phyloP scores from a whole-genome alignment of 257 asterid genomes.

The Fraxinus pennsylvanica region DNA sequence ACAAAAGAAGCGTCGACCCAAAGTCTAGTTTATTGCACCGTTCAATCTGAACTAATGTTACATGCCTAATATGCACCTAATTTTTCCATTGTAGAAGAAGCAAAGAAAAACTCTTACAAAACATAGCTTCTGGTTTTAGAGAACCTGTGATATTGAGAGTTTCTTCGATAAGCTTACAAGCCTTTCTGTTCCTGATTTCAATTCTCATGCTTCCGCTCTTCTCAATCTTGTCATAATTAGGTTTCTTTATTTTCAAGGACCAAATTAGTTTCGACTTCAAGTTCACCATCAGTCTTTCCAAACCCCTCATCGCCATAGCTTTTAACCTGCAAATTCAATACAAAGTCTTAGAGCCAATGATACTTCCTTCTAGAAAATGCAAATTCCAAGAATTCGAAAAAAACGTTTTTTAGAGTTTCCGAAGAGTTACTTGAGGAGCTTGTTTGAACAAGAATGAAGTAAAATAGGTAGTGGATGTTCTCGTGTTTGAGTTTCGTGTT shows the following conservation, averaged over 20 bases:
- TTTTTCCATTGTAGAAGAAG: neutral
- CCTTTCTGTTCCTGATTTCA: constrained; percentile 75
- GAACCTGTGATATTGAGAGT: constrained; percentile 83
- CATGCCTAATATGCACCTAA: neutral
- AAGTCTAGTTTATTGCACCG: neutral
- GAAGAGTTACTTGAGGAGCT: no score
- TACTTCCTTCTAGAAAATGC: neutral
- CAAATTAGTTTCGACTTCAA: constrained; percentile 49
- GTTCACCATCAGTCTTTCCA: constrained; percentile 48
- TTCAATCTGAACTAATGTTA: neutral
- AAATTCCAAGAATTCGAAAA: neutral
- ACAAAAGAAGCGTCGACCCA: neutral
- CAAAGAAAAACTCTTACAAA: constrained; percentile 29
- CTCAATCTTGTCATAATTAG: constrained; percentile 61
- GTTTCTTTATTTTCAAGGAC: constrained; percentile 45
- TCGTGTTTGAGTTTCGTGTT: no score
- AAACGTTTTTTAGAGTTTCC: no score
- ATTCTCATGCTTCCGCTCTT: constrained; percentile 87
- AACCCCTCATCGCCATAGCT: constrained; percentile 43
- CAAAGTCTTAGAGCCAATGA: neutral
- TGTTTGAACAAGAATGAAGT: no score
- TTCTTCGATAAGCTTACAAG: constrained; percentile 61
- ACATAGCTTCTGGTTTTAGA: constrained; percentile 54
- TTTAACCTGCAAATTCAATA: neutral
- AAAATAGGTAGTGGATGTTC: no score